Percentiles rank a stretch among this genome's conserved stretches.
These are phyloP conservation scores for Xylariaceae sp. DNA, from an alignment of 2,329 filamentous ascomycete species.

Conservation along the genomic window DNA sequence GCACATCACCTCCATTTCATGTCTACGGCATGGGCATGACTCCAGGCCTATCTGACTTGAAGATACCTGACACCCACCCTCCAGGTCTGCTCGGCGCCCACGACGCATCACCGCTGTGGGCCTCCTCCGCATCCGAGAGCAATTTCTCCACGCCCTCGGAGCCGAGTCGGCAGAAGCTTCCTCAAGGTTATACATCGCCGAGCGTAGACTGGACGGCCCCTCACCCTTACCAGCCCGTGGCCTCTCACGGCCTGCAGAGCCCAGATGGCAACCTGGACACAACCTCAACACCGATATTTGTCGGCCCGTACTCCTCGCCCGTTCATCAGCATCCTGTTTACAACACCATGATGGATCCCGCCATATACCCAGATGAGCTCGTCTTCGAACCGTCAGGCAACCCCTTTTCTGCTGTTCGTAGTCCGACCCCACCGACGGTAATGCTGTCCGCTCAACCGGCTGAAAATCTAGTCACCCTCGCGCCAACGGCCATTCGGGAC, in stretches of 20 bases:
- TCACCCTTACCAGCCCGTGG: slow-evolving; percentile 8
- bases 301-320: slow-evolving; percentile 17
- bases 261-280: slow-evolving; percentile 15
- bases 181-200: too few species aligned
- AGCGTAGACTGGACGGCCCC: slow-evolving; percentile 12
- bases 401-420: slow-evolving; percentile 39
- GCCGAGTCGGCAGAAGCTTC: slow-evolving; percentile 11
- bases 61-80: slow-evolving; percentile 23
- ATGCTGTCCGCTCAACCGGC: slow-evolving; percentile 35
- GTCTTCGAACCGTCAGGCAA: slow-evolving; percentile 27
- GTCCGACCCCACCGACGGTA: slow-evolving; percentile 39
- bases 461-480: slow-evolving; percentile 41
- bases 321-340: slow-evolving; percentile 25
- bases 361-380: slow-evolving; percentile 30
- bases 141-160: slow-evolving; percentile 41
- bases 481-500: slow-evolving; percentile 31
- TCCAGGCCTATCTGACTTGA: slow-evolving; percentile 19
- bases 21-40: slow-evolving; percentile 17
- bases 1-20: slow-evolving; percentile 19
- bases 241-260: slow-evolving; percentile 13
- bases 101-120: slow-evolving; percentile 33
- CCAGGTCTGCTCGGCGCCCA: slow-evolving; percentile 24
- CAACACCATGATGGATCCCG: slow-evolving; percentile 26
- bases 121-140: slow-evolving; percentile 40
- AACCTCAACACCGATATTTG: slow-evolving; percentile 21